A percentile compares a stretch with the other conserved stretches of the same genome.
Evolutionary conservation across 148 eudicot species (phyloP).

Genomic region (Dianthus caryophyllus): DNA sequence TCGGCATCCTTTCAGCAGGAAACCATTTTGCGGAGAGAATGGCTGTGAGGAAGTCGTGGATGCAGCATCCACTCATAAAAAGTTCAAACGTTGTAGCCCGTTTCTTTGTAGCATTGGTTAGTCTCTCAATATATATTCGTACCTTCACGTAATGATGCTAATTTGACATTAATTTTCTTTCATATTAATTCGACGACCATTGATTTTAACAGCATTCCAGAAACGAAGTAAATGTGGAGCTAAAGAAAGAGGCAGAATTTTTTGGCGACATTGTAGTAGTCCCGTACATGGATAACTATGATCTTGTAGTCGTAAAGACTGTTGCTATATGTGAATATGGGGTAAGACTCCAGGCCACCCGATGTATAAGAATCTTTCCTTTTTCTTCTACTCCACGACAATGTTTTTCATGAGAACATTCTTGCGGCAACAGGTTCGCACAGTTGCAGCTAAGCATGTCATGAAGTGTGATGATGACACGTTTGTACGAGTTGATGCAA

Average conservation of each 20-base stretch:
- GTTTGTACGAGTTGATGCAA: slow-evolving; percentile 75
- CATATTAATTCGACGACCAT: not conserved
- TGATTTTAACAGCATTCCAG: slow-evolving; percentile 47
- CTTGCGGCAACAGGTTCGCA: slow-evolving; percentile 46
- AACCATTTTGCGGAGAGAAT: slow-evolving; percentile 91
- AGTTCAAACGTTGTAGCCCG: slow-evolving; percentile 73
- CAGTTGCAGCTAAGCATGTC: slow-evolving; percentile 63
- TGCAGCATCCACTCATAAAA: slow-evolving; percentile 73
- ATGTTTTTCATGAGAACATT: not conserved
- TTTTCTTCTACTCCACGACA: not conserved
- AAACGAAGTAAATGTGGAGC: slow-evolving; percentile 64
- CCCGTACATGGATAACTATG: slow-evolving; percentile 84
- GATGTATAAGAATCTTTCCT: not conserved
- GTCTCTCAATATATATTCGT: slow-evolving; percentile 13
- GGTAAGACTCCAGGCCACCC: slow-evolving; percentile 34
- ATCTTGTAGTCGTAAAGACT: slow-evolving; percentile 90
- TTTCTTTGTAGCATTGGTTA: slow-evolving; percentile 85
- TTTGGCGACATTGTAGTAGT: slow-evolving; percentile 89
- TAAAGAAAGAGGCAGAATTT: slow-evolving; percentile 84
- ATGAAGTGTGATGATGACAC: slow-evolving; percentile 99
- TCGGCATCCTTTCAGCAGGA: slow-evolving; percentile 87
- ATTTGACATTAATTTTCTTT: not conserved
- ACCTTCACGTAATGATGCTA: not conserved
- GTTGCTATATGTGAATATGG: slow-evolving; percentile 91
- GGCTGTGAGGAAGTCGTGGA: slow-evolving; percentile 95